These are phyloP conservation scores for Entophlyctis luteolus DNA, from an alignment of 192 early-diverging fungal species.

Conservation along the genomic window DNA sequence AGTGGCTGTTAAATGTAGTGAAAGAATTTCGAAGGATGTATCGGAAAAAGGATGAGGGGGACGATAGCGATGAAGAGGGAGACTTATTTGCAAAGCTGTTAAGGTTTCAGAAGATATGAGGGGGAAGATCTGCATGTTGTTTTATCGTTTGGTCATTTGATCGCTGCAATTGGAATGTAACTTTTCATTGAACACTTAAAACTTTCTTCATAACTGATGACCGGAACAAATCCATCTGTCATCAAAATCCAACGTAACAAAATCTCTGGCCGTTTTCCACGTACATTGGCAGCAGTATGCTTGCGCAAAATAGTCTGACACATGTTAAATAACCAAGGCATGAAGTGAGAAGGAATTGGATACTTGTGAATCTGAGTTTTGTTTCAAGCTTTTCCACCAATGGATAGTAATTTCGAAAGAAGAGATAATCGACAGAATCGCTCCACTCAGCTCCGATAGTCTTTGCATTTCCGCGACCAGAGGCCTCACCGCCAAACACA, in stretches of 20 bases:
- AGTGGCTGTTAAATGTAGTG: slow-evolving; percentile 7
- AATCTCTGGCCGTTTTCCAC: no score
- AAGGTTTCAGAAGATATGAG: not conserved
- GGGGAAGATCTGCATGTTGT: not conserved
- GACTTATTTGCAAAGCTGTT: not conserved
- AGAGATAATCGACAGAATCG: slow-evolving; percentile 28
- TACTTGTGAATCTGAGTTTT: not conserved
- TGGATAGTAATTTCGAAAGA: slow-evolving; percentile 34
- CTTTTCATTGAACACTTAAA: no score
- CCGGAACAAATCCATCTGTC: no score
- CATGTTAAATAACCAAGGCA: not conserved
- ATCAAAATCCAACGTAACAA: no score
- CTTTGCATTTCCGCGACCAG: not conserved
- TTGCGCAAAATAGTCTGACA: not conserved
- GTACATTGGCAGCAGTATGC: not conserved
- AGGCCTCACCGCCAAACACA: not conserved
- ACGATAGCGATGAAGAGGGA: not conserved
- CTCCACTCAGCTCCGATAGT: slow-evolving; percentile 3
- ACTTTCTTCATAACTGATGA: no score
- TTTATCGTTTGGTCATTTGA: not conserved
- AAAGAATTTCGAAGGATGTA: not conserved
- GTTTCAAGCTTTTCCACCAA: not conserved
- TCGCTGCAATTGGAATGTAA: not conserved
- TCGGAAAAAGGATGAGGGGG: not conserved
- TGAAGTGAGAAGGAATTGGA: not conserved